Base-by-base conservation (phyloP, 1,139 yeast genomes). In the Zygoascus sp. region DNA sequence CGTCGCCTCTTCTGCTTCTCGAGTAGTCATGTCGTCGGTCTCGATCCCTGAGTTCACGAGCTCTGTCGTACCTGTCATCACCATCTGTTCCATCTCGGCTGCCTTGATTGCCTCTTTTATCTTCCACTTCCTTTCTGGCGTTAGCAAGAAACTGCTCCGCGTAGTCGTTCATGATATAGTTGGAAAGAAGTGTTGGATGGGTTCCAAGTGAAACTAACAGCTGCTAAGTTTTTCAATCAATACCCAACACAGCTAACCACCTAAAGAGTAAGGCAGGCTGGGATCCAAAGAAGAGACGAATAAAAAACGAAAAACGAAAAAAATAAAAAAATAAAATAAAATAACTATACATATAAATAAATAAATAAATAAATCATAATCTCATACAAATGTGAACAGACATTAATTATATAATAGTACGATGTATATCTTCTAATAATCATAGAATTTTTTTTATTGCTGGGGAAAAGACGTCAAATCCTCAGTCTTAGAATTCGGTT, bases 401-500 rank as follows among this genome's bases (percentile, higher is more conserved):
- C 39, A 45, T 32, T 32, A 43, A 35, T 35, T 40, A 32, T 40
- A 38, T 45, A 32, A 37, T 16, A 30, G 34, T 30, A 30, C 34
- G 34, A n/a, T 28, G 40, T 45, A 40, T 43, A 44, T 40, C 35
- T 40, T 46, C 45, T 25, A 30, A 43, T 40, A 30, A 11, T 30
- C 34, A 30, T 30, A 7, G 17, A 20, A 34, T 15, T 35, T 20
- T 35, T 35, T 21, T 19, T 21, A 20, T 15, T 30, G 2, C 13
- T 8, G 17, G n/a, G 17, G n/a, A 3, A 28, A n/a, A 23, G 10
- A 36, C 17, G 11, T 32, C 17, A 21, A 15, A 17, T 23, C n/a
- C 30, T 22, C 21, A 43, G 21, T 16, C 34, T 50, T 46, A 54
- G 22, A 54, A 42, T 37, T 48, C 67, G 36, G 60, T 86, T 61